Base-by-base conservation (phyloP, 2,329 filamentous ascomycete species). In the Coniosporium tulheliwenetii region DNA sequence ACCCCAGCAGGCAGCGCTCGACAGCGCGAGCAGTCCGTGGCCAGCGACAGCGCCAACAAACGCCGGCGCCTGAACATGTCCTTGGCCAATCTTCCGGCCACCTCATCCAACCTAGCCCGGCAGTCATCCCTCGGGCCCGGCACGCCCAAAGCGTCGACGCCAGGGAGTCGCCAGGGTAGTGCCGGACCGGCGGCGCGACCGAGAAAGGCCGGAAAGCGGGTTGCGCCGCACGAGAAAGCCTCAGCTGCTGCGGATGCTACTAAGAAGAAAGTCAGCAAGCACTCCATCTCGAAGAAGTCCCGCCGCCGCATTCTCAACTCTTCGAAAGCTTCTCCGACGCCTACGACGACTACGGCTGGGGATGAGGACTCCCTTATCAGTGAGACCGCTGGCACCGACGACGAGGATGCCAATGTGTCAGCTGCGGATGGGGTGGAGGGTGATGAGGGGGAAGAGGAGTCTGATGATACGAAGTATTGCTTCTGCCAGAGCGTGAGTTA, bases 401-500 rank as follows among this genome's bases (percentile, higher is more conserved):
- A 65, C 0, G 65, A 67, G 39, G 19, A 26, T 26, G 19, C 19
- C 19, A 60, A 59, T 41, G 30, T 16, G 7, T 32, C 37, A 1
- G 26, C 35, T 8, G 47, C 52, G 4, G 52, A 52, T 5, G 56
- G 50, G 5, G 57, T 76, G 42, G 59, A 66, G 49, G 56, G 67
- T 58, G 48, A 59, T 12, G 69, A 75, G 15, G 77, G 80, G 30
- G 80, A 85, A 39, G 80, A 79, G 35, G 77, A 77, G 41, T 79
- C 80, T 46, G 81, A 86, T 60, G 79, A 81, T 54, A 83, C 64
- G 43, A 67, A 85, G 58, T 91, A 91, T 62, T 91, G 84, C 62
- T 70, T 80, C 29, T 91, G 84, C 59, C 80, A 87, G 57, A 81
- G 81, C 51, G 80, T 87, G 48, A 85, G 81, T 59, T 86, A 83